Evolutionary conservation across 2,329 filamentous ascomycete genomes (phyloP).

Genomic region (Sphaerulina musiva): DNA sequence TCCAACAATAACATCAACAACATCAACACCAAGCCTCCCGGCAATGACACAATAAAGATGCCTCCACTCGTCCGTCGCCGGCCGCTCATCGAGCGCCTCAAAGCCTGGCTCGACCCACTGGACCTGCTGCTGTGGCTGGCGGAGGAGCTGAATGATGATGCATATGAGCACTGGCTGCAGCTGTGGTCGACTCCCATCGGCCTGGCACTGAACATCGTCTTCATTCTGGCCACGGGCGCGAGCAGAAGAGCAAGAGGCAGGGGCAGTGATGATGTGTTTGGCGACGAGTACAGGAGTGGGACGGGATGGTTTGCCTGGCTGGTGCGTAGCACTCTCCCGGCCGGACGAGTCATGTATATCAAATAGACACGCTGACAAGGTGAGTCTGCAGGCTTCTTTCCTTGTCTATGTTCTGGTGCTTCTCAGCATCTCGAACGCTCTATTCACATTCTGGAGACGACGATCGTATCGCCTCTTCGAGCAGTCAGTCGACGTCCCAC

Average conservation of each 20-base stretch:
- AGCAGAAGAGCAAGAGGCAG: constrained; percentile 37
- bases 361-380: not conserved
- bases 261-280: constrained; percentile 71
- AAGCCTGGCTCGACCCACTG: constrained; percentile 72
- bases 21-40: not conserved
- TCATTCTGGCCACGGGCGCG: constrained; percentile 70
- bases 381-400: constrained; percentile 43
- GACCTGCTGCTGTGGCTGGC: constrained; percentile 88
- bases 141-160: constrained; percentile 83
- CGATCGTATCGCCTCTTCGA: constrained; percentile 90
- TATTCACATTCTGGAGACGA: constrained; percentile 73
- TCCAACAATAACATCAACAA: too few species aligned
- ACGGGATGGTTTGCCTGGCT: constrained; percentile 62
- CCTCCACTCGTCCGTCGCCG: constrained; percentile 76
- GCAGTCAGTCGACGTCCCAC: constrained; percentile 66
- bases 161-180: constrained; percentile 75
- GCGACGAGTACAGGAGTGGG: constrained; percentile 41
- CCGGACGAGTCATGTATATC: not conserved
- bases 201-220: constrained; percentile 67
- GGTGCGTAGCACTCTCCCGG: constrained; percentile 39
- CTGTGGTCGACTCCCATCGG: constrained; percentile 70
- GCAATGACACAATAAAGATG: constrained; percentile 39
- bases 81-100: constrained; percentile 73
- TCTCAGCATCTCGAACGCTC: constrained; percentile 67
- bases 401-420: constrained; percentile 62